phyloP scores from a whole-genome alignment of 805 yeast species.

The Yamadazyma endophytica region DNA sequence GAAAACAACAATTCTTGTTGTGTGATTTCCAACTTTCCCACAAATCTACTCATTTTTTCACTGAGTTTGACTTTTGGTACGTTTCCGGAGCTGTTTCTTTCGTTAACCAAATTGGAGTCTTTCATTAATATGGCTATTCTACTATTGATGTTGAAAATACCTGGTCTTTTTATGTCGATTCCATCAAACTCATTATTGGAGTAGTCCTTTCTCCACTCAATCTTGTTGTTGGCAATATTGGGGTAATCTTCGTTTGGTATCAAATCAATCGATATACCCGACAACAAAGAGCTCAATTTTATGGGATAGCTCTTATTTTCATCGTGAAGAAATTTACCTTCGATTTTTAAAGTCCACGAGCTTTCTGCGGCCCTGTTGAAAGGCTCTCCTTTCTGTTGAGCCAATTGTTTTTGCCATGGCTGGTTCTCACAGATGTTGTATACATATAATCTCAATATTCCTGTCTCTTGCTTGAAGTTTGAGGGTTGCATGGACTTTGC shows the following conservation, averaged over 20 bases:
- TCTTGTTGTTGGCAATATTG: constrained; percentile 33
- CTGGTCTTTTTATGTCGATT: constrained; percentile 78
- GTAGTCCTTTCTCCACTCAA: constrained; percentile 86
- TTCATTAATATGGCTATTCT: constrained; percentile 72
- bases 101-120: no score
- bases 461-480: constrained; percentile 42
- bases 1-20: constrained; percentile 81
- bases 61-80: constrained; percentile 62
- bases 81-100: no score
- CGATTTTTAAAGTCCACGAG: constrained; percentile 82
- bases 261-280: constrained; percentile 82
- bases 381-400: constrained; percentile 15
- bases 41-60: constrained; percentile 58
- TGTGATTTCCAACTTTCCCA: constrained; percentile 75
- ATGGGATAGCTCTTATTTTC: constrained; percentile 13
- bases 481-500: constrained; percentile 36
- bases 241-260: constrained; percentile 38
- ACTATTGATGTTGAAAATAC: constrained; percentile 52
- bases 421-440: constrained; percentile 83
- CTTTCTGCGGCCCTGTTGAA: constrained; percentile 35
- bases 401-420: constrained; percentile 61
- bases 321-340: constrained; percentile 71
- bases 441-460: constrained; percentile 70
- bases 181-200: constrained; percentile 62
- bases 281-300: constrained; percentile 74